A percentile compares a stretch with the other conserved stretches of the same genome.
phyloP scores from a whole-genome alignment of 2,329 filamentous ascomycete species.

The Blumeria graminis region DNA sequence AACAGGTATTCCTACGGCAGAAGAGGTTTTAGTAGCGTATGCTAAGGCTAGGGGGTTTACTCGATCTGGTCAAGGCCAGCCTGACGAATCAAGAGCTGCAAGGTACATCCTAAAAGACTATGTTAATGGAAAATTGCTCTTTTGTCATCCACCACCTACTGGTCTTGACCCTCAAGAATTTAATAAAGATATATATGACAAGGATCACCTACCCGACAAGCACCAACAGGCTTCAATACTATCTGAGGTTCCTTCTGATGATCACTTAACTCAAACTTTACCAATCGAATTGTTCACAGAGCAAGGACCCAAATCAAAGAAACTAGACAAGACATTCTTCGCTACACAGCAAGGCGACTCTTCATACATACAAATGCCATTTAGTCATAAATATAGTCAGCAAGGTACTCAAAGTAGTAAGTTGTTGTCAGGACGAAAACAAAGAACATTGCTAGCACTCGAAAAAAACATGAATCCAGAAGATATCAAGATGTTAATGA shows the following conservation, averaged over 20 bases:
- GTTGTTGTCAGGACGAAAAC: slow-evolving; percentile 60
- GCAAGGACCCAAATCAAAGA: slow-evolving; percentile 47
- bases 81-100: slow-evolving; percentile 80
- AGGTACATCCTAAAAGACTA: slow-evolving; percentile 89
- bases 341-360: slow-evolving; percentile 33
- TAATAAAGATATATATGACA: slow-evolving; percentile 74
- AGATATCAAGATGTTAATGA: slow-evolving; percentile 38
- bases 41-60: slow-evolving; percentile 76
- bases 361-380: slow-evolving; percentile 53
- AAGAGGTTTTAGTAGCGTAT: slow-evolving; percentile 68
- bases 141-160: slow-evolving; percentile 63
- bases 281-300: slow-evolving; percentile 27
- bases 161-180: slow-evolving; percentile 52
- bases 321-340: slow-evolving; percentile 80
- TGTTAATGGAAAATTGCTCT: slow-evolving; percentile 84
- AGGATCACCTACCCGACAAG: slow-evolving; percentile 58
- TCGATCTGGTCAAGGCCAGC: slow-evolving; percentile 69
- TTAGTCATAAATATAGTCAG: slow-evolving; percentile 72
- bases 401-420: slow-evolving; percentile 44
- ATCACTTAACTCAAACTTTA: slow-evolving; percentile 18
- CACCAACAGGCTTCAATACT: slow-evolving; percentile 40
- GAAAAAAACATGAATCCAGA: slow-evolving; percentile 67
- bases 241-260: slow-evolving; percentile 14
- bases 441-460: slow-evolving; percentile 53
- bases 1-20: slow-evolving; percentile 60